These are phyloP conservation scores for Sclerotinia borealis DNA, from an alignment of 2,329 filamentous ascomycete species.

Conservation along the genomic window DNA sequence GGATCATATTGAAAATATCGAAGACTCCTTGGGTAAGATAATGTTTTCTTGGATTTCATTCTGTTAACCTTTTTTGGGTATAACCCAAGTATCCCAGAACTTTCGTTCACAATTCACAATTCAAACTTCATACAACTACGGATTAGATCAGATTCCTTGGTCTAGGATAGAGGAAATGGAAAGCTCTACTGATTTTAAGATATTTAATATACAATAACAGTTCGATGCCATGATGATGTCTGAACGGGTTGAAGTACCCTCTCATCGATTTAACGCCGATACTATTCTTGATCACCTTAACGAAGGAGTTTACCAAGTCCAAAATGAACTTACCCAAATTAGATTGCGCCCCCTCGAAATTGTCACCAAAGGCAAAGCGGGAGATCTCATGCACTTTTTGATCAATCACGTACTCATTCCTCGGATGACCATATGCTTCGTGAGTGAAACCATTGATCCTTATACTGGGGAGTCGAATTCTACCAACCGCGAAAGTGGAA, in stretches of 20 bases:
- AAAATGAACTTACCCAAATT: neutral
- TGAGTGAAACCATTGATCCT: neutral
- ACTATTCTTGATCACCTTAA: neutral
- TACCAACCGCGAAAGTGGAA: accelerated
- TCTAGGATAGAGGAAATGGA: neutral
- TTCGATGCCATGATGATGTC: neutral
- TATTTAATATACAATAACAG: neutral
- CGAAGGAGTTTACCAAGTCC: neutral
- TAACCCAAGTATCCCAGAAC: neutral
- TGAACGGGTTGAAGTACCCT: neutral
- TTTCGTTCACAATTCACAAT: neutral
- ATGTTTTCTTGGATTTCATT: neutral
- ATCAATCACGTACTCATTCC: neutral
- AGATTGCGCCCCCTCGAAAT: neutral
- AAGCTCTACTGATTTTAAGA: neutral
- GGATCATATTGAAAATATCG: neutral
- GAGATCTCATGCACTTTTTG: neutral
- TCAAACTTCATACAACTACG: neutral
- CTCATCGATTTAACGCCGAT: neutral
- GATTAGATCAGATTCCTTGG: neutral
- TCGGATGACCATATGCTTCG: neutral
- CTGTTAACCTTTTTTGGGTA: neutral
- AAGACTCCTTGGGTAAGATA: neutral
- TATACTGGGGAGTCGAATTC: neutral
- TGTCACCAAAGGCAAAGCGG: neutral